Base-by-base conservation (phyloP, 108 stramenopile species). In the Discostella stelligeroides region DNA sequence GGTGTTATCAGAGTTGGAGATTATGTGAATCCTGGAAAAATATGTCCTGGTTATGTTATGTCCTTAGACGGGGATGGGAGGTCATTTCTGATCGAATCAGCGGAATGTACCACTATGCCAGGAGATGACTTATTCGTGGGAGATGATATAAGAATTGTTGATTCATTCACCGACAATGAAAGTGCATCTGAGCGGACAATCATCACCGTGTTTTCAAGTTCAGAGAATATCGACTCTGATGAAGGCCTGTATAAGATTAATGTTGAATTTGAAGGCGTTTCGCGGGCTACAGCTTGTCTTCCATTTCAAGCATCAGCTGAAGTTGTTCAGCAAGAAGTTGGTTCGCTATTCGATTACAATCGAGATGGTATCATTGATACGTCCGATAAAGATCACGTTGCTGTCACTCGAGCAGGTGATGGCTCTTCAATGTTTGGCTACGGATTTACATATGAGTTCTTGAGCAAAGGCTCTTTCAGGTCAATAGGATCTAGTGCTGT, bases 401-500 rank as follows among this genome's bases (percentile, higher is more conserved):
- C 62, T 20, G 86, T 92, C 4, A 66, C 60, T 57, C 77, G 84
- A 21, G 40, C 53, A 54, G 90, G 90, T 14, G 88, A 92, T 56
- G 90, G 87, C 5, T 58, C 63, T 29, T 55, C 63, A 2, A 43
- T 68, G 15, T 86, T 66, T 39, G 90, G 90, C n/a, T 88, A 82
- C 60, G 90, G 90, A 9, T 92, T 86, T 70, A 48, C 53, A 15
- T 92, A 92, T 73, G 64, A 70, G 38, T 58, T 92, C 41, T 51
- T 56, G 21, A 76, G 74, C 51, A 67, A 43, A 7, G 81, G 76
- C 30, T 75, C 79, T 15, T 20, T 13, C 1, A 54, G 54, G 43
- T 50, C 50, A 28, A 60, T 59, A 61, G 85, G 84, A 12, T 45
- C 78, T 24, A 83, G 79, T 57, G 62, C 79, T 10, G 85, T 87